Evolutionary conservation across 768 basidiomycete genomes (phyloP).

Genomic region (Auriscalpium vulgare): DNA sequence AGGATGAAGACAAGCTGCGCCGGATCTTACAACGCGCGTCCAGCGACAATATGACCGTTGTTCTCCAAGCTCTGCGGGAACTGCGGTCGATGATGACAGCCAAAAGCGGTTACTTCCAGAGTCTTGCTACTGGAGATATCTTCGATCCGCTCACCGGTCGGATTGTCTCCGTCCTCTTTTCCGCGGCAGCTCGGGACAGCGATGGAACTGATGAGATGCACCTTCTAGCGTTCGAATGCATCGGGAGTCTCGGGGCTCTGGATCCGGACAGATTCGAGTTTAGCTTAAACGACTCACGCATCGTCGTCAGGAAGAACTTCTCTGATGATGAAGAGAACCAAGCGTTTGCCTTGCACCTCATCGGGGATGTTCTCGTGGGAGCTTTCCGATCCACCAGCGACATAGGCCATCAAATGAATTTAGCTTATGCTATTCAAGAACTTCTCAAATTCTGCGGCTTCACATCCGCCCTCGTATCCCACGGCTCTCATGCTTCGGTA

Average conservation of each 20-base stretch:
- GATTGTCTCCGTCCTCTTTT: slow-evolving; percentile 58
- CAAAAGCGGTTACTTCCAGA: slow-evolving; percentile 44
- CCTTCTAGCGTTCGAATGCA: slow-evolving; percentile 76
- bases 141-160: slow-evolving; percentile 74
- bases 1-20: slow-evolving; percentile 46
- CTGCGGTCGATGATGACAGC: slow-evolving; percentile 55
- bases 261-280: slow-evolving; percentile 91
- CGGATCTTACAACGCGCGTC: slow-evolving; percentile 65
- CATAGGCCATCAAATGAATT: slow-evolving; percentile 79
- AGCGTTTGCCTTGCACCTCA: slow-evolving; percentile 78
- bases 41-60: slow-evolving; percentile 77
- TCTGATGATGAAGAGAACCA: slow-evolving; percentile 68
- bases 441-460: slow-evolving; percentile 84
- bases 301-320: slow-evolving; percentile 78
- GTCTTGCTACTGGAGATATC: slow-evolving; percentile 72
- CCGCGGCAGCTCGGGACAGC: slow-evolving; percentile 68
- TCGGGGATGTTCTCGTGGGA: slow-evolving; percentile 77
- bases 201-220: slow-evolving; percentile 64
- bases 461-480: slow-evolving; percentile 60
- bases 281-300: slow-evolving; percentile 44
- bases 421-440: slow-evolving; percentile 91
- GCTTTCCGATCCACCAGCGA: slow-evolving; percentile 93
- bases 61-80: slow-evolving; percentile 66
- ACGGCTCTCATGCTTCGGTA: slow-evolving; percentile 39
- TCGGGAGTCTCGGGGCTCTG: slow-evolving; percentile 86